phyloP scores from a whole-genome alignment of 106 monocot genomes.

The Amphibolis antarctica region DNA sequence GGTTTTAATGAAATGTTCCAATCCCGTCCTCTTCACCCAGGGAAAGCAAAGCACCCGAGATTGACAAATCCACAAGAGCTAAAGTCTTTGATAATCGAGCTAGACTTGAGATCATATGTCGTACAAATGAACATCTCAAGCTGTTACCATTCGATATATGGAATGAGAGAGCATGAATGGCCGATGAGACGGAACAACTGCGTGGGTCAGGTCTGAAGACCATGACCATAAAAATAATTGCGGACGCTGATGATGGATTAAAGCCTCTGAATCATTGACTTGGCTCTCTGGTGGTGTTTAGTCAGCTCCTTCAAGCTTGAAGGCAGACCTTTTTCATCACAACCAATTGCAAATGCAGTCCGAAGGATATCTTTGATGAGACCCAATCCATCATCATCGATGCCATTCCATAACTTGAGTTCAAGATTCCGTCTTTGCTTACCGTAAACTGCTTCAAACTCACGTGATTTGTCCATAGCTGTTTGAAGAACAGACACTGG shows the following conservation, averaged over 20 bases:
- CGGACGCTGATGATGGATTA: neutral
- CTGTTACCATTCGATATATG: no score
- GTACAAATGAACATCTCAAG: no score
- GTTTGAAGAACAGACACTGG: constrained; percentile 68
- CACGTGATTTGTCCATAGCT: constrained; percentile 50
- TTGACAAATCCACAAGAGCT: no score
- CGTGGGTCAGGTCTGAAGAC: no score
- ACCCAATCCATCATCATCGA: constrained; percentile 13
- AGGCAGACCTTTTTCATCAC: constrained; percentile 4
- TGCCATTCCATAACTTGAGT: neutral
- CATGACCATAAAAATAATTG: no score
- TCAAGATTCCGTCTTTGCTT: constrained; percentile 6
- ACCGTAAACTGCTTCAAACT: constrained; percentile 61
- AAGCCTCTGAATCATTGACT: constrained; percentile 2
- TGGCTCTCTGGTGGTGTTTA: constrained; percentile 39
- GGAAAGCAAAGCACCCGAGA: no score
- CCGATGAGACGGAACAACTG: no score
- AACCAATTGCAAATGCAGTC: constrained; percentile 11
- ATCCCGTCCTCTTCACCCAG: no score
- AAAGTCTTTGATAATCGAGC: no score
- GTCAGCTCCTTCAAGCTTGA: constrained; percentile 9
- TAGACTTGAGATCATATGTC: no score
- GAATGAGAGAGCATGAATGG: no score
- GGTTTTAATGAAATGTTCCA: no score
- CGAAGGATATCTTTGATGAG: constrained; percentile 26